phyloP scores from a whole-genome alignment of 2,329 filamentous ascomycete species.

The Botrytis paeoniae region DNA sequence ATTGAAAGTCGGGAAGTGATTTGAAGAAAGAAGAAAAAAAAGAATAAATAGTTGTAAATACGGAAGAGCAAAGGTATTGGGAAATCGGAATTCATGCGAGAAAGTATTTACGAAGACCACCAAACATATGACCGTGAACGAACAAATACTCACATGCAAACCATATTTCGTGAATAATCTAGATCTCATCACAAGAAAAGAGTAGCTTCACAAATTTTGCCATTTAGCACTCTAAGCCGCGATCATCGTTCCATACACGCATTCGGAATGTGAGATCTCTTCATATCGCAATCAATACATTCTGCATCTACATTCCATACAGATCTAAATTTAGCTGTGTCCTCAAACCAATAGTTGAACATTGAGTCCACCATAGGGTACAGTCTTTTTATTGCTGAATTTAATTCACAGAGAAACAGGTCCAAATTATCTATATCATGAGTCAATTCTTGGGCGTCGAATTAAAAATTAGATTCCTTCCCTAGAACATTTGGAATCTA shows the following conservation, averaged over 20 bases:
- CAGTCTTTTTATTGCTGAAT: background rate
- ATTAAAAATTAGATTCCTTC: background rate
- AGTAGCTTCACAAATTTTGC: too few relatives aligned
- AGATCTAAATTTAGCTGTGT: background rate
- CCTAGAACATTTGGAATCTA: background rate
- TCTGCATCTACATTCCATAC: background rate
- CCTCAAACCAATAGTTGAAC: background rate
- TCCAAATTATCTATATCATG: background rate
- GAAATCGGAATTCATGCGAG: background rate
- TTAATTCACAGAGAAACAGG: background rate
- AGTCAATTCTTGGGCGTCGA: background rate
- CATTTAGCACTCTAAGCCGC: background rate
- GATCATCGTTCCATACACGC: background rate
- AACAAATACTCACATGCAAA: background rate
- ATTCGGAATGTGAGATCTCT: background rate
- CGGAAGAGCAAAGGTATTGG: background rate
- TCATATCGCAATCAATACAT: background rate
- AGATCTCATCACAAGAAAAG: background rate
- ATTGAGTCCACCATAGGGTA: too few relatives aligned
- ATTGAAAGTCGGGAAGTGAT: fast-evolving
- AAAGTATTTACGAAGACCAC: background rate
- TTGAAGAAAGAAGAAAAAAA: background rate
- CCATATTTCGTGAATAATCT: background rate
- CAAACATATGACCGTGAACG: background rate
- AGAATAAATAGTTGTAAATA: background rate